Evolutionary conservation across 148 eudicot genomes (phyloP), one percentile per base, ranked within the genome.

Genomic region (Rhododendron ovatum): DNA sequence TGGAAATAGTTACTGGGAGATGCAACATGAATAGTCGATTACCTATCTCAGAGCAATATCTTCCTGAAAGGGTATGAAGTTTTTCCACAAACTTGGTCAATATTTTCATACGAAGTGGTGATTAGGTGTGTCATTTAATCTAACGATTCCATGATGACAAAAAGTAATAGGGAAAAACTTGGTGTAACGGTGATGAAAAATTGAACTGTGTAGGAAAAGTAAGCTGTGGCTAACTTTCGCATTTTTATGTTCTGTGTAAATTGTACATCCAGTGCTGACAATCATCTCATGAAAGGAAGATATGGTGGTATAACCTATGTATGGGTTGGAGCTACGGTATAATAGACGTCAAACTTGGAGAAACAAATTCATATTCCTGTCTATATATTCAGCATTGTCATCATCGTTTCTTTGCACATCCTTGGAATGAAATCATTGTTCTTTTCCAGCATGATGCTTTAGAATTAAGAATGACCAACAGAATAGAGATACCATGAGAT

Each of bases 1-100:
- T 96, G 89, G 99, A 96, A 90, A 92, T 96, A 81, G 91, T 96
- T 81, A 91, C 93, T 87, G 98, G 99, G 79, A 94, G 94, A 87
- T 87, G 93, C 91, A 91, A 90, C 91, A 91, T 87, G 83, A 90
- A 92, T 86, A 90, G 84, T 81, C 89, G 86, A 24, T 88, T 92
- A 85, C 91, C 94, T 85, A 77, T 65, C 20, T 94, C 78, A 76
- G 93, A 94, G 26, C 93, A 92, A 78, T 88, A 88, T 91, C 95
- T 96, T 88, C 93, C 93, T 65, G 92, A 92, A 88, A 90, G 89
- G 94, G 99, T 96, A 91, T 80, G 89, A 14, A 83, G 35, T 35
- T 74, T 43, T 24, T 73, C 67, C 35, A 5, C 80, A 73, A 69
- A 14, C 61, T 28, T 30, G 30, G 45, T 50, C 61, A 17, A 4